Base-by-base conservation (phyloP, 1,284 basidiomycete genomes). In the Naganishia cerealis region DNA sequence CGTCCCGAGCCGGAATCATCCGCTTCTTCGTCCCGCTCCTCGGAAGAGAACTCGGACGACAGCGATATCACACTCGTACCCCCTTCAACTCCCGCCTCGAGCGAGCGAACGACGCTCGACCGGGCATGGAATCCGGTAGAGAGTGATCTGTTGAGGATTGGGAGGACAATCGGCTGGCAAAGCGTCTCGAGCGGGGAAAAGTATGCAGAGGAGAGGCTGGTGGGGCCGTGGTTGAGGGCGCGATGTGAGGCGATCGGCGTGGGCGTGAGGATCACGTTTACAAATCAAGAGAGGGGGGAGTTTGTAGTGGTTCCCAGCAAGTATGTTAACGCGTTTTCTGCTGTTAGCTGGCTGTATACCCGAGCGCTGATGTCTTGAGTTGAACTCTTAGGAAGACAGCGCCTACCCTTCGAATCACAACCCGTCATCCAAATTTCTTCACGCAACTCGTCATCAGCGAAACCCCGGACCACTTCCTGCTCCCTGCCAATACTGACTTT, bases 1-100 rank as follows among this genome's bases (percentile, higher is more conserved):
- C 81, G 88, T 4, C 89, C 89, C 0, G 89, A 90, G 69, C 87
- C 86, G 2, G 73, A 80, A 43, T 36, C 24, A 29, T 24, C 21
- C n/a, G 57, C 10, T 5, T 5, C 43, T 1, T 2, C 12, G 18
- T 29, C 39, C 46, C 16, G 58, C 46, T 33, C 46, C 12, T 29
- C 12, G 8, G 16, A n/a, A 13, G 29, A 24, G 54, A 36, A 9
- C 54, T 55, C 54, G 9, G 43, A 50, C 13, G 46, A 50, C 24
- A 66, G 55, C 40, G 63, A 57, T 9, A 33, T 15, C 13, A 57
- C 36, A 4, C 42, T 63, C 21, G 50, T 63, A 8, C 10, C 33
- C 0, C 38, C 21, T 21, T 16, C 16, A 36, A 2, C 48, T 7
- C 10, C 33, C 8, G 2, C 16, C 36, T 18, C 15, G 2, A 18